Evolutionary conservation across 805 yeast species (phyloP).

Genomic region (Candida pseudofarinosa): DNA sequence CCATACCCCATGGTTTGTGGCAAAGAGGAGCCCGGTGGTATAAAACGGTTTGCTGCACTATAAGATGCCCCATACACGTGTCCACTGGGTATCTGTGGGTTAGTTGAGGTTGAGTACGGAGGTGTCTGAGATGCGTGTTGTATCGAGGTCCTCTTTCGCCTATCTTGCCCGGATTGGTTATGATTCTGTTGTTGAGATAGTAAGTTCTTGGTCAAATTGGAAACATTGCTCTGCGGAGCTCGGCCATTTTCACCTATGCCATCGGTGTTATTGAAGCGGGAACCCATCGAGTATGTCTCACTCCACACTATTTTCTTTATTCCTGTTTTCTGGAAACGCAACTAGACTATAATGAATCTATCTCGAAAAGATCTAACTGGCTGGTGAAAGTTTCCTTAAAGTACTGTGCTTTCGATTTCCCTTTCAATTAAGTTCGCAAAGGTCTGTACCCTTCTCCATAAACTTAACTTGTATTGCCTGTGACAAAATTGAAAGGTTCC

Average conservation of each 20-base stretch:
- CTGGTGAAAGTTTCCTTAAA: not conserved
- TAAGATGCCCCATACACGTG: constrained; percentile 7
- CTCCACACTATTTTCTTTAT: not conserved
- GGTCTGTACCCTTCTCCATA: not conserved
- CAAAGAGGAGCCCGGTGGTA: constrained; percentile 6
- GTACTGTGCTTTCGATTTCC: not conserved
- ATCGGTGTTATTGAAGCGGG: constrained; percentile 4
- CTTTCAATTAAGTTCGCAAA: not conserved
- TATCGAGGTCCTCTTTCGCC: not conserved
- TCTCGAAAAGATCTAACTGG: not conserved
- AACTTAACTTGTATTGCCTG: not conserved
- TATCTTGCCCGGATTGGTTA: not conserved
- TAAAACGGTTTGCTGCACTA: constrained; percentile 4
- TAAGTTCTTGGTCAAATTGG: constrained; percentile 28
- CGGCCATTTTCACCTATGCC: not conserved
- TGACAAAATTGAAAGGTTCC: not conserved
- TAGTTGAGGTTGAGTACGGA: not conserved
- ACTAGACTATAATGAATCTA: no score
- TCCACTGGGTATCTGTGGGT: constrained; percentile 1
- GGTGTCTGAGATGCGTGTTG: not conserved
- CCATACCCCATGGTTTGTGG: constrained; percentile 1
- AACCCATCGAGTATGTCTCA: constrained; percentile 3
- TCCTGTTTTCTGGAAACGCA: not conserved
- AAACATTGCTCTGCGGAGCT: constrained; percentile 9
- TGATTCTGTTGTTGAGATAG: constrained; percentile 14